Evolutionary conservation across 495 filamentous ascomycete genomes (phyloP).

Genomic region (Aspergillus biplanus): DNA sequence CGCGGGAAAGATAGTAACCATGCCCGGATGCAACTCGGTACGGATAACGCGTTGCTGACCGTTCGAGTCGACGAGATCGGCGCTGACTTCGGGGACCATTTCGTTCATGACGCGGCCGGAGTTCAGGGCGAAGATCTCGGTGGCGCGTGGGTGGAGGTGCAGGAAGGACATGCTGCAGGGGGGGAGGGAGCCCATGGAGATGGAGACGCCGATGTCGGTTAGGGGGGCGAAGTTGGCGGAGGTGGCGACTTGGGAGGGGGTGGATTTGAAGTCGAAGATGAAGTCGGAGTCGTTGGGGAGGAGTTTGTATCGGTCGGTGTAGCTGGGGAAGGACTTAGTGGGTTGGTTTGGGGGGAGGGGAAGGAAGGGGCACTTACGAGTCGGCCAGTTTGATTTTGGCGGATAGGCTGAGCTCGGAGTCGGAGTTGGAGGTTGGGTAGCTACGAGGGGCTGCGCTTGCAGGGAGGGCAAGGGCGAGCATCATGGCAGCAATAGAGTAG

Average conservation of each 20-base stretch:
- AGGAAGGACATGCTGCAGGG: slow-evolving; percentile 52
- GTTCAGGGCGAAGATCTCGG: slow-evolving; percentile 46
- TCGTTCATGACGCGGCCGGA: slow-evolving; percentile 43
- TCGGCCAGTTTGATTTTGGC: slow-evolving; percentile 31
- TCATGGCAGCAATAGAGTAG: slow-evolving; percentile 11
- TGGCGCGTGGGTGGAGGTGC: slow-evolving; percentile 46
- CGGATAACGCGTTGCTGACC: slow-evolving; percentile 33
- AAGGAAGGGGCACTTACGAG: slow-evolving; percentile 21
- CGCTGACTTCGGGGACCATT: slow-evolving; percentile 46
- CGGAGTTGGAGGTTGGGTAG: slow-evolving; percentile 17
- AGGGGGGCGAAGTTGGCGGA: slow-evolving; percentile 30
- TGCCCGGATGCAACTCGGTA: slow-evolving; percentile 38
- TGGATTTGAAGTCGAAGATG: slow-evolving; percentile 46
- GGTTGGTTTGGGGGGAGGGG: neutral
- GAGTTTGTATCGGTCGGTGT: slow-evolving; percentile 41
- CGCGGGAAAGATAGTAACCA: slow-evolving; percentile 53
- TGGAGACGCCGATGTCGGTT: slow-evolving; percentile 21
- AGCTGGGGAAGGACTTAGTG: slow-evolving; percentile 17
- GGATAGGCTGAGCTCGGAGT: slow-evolving; percentile 29
- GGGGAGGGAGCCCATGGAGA: slow-evolving; percentile 31
- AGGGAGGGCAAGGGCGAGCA: slow-evolving; percentile 21
- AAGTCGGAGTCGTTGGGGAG: slow-evolving; percentile 43
- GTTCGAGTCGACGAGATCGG: slow-evolving; percentile 17
- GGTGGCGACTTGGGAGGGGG: slow-evolving; percentile 21
- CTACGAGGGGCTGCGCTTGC: slow-evolving; percentile 24